Evolutionary conservation across 805 yeast species (phyloP).

Genomic region (Ogataea nonfermentans): DNA sequence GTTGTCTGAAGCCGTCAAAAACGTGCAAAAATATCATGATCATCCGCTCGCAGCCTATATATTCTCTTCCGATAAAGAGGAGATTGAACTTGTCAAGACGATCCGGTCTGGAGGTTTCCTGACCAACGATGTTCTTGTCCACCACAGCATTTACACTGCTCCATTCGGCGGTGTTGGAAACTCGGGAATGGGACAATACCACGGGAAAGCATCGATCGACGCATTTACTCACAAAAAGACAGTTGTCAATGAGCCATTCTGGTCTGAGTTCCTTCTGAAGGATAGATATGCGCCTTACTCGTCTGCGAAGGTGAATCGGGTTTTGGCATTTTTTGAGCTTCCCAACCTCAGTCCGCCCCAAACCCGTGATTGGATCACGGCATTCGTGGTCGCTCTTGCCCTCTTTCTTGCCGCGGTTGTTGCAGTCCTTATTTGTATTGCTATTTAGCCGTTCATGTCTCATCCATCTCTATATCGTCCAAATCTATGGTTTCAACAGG

Average conservation of each 20-base stretch:
- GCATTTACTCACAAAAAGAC: constrained; percentile 79
- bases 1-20: constrained; percentile 44
- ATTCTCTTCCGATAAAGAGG: constrained; percentile 49
- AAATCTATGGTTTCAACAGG: constrained; percentile 13
- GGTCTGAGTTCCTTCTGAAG: constrained; percentile 58
- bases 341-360: constrained; percentile 6
- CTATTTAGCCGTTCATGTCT: background rate
- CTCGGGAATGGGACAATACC: constrained; percentile 83
- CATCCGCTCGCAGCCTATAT: constrained; percentile 84
- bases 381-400: constrained; percentile 1
- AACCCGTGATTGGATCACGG: constrained; percentile 3
- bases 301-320: constrained; percentile 29
- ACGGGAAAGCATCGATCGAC: constrained; percentile 66
- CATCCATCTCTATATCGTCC: constrained; percentile 16
- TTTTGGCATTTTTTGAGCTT: constrained; percentile 8
- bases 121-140: constrained; percentile 72
- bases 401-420: constrained; percentile 1
- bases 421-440: constrained; percentile 1
- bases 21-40: constrained; percentile 53
- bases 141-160: constrained; percentile 58
- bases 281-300: constrained; percentile 66
- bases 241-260: constrained; percentile 55
- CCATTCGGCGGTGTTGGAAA: constrained; percentile 93
- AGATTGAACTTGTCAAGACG: constrained; percentile 47
- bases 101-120: constrained; percentile 72